Evolutionary conservation across 495 filamentous ascomycete genomes (phyloP).

Genomic region (Aspergillus egyptiacus): DNA sequence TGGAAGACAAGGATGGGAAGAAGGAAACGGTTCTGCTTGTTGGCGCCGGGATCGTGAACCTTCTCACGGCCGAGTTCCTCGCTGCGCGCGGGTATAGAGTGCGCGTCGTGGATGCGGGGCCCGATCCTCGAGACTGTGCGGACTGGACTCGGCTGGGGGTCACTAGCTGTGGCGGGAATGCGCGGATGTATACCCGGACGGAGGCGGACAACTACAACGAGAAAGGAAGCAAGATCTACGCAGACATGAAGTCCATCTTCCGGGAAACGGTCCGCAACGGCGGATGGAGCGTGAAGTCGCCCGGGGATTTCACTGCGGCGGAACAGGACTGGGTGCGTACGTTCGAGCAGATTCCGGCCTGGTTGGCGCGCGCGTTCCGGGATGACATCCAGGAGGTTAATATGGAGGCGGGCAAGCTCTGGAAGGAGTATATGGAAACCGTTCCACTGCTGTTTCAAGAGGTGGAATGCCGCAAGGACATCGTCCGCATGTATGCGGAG

Average conservation of each 20-base stretch:
- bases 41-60: conserved; percentile 5
- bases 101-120: background rate
- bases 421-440: too few relatives aligned
- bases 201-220: conserved; percentile 6
- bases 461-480: too few relatives aligned
- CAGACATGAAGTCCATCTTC: background rate
- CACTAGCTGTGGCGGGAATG: background rate
- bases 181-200: background rate
- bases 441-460: too few relatives aligned
- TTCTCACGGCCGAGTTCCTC: conserved; percentile 3
- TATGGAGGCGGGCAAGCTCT: too few relatives aligned
- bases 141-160: conserved; percentile 2
- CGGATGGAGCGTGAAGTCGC: background rate
- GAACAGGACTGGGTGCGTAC: background rate
- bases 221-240: background rate
- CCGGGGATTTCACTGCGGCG: background rate
- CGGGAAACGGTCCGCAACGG: background rate
- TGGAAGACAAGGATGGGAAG: too few relatives aligned
- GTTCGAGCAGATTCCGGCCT: background rate
- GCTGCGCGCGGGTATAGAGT: conserved; percentile 1
- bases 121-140: background rate
- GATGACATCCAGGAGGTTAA: too few relatives aligned
- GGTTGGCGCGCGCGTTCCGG: too few relatives aligned
- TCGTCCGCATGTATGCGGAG: too few relatives aligned
- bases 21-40: conserved; percentile 2